Conservation (phyloP, 2,329 filamentous ascomycete genomes). For the Beauveria sp. region DNA sequence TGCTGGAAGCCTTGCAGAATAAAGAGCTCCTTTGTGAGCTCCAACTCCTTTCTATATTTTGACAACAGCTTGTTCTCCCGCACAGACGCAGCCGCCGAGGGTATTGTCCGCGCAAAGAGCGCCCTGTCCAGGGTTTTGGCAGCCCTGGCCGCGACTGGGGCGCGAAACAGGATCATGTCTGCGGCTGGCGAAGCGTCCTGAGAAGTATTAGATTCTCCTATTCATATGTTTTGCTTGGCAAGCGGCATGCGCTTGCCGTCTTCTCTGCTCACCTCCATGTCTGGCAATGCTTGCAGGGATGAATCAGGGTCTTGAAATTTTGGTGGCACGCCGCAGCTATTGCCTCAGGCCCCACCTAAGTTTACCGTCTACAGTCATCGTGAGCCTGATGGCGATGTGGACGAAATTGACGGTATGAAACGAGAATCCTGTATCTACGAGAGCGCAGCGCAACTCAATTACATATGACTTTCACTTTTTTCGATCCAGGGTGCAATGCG, state of each 20-base stretch:
- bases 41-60: slow-evolving; percentile 58
- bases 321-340: neutral
- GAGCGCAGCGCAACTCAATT: neutral
- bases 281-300: slow-evolving; percentile 3
- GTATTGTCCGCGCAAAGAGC: slow-evolving; percentile 71
- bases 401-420: neutral
- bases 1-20: slow-evolving; percentile 53
- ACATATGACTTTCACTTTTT: too few relatives aligned
- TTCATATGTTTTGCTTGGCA: neutral
- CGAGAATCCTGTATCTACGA: neutral
- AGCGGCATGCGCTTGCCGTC: neutral
- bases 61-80: slow-evolving; percentile 69
- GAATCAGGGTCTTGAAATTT: neutral
- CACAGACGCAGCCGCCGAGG: slow-evolving; percentile 70
- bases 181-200: slow-evolving; percentile 13
- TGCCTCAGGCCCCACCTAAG: slow-evolving; percentile 10
- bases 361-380: neutral
- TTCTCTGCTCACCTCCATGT: slow-evolving; percentile 7
- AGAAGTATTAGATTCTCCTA: neutral
- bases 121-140: slow-evolving; percentile 75
- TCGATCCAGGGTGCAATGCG: too few relatives aligned
- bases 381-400: neutral
- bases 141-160: slow-evolving; percentile 66
- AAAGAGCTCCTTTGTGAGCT: slow-evolving; percentile 59
- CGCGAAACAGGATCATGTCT: slow-evolving; percentile 59